Percentiles rank a stretch among this genome's conserved stretches.
Conservation (phyloP, 331 rosid genomes). For the Saraca asoca region DNA sequence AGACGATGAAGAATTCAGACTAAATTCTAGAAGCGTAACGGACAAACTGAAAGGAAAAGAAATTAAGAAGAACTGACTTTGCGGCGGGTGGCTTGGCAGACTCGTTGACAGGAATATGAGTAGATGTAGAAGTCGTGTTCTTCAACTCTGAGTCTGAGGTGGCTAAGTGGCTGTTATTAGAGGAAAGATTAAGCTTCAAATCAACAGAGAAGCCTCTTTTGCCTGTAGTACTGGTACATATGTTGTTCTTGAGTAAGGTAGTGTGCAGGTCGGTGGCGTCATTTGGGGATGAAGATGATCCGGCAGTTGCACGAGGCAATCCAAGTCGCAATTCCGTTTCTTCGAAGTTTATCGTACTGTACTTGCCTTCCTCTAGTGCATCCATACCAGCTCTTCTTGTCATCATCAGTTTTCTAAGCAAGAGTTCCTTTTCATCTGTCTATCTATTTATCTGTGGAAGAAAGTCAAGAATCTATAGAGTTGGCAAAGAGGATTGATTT, state of each 20-base stretch:
- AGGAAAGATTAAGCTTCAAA: constrained; percentile 82
- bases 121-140: constrained; percentile 1
- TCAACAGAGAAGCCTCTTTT: constrained; percentile 87
- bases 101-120: constrained; percentile 39
- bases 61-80: constrained; percentile 45
- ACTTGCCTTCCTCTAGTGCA: constrained; percentile 30
- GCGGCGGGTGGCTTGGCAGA: constrained; percentile 59
- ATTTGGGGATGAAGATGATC: too few species aligned
- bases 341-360: constrained; percentile 64
- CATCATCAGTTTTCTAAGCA: background rate
- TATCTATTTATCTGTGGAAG: too few species aligned
- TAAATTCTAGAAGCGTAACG: background rate
- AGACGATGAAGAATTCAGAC: too few species aligned
- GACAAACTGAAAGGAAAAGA: background rate
- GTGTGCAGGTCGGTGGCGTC: background rate
- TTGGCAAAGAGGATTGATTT: background rate
- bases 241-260: background rate
- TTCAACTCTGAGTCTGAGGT: background rate
- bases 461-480: too few species aligned
- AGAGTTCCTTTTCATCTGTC: too few species aligned
- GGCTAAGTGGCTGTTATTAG: constrained; percentile 20
- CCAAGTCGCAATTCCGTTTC: constrained; percentile 89
- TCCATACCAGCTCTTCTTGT: constrained; percentile 27
- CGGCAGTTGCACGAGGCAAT: constrained; percentile 56
- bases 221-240: constrained; percentile 4